Conservation (phyloP, 208 protist species). For the Vickermania ingenoplastis region DNA sequence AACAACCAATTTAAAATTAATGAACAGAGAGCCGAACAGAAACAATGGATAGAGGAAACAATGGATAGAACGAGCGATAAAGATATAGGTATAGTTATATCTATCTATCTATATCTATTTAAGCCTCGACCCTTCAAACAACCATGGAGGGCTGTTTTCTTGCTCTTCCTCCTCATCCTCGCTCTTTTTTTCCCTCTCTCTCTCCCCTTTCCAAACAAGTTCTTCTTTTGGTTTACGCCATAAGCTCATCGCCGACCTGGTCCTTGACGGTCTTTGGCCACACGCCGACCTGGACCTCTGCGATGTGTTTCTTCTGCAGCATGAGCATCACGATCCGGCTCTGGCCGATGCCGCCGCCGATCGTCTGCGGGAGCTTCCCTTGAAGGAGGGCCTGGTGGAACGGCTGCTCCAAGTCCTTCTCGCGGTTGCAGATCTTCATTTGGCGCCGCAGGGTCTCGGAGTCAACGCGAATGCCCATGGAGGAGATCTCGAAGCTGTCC, state of each 20-base stretch:
- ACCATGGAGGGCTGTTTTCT: no score
- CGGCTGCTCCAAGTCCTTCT: slow-evolving; percentile 38
- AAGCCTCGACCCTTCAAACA: no score
- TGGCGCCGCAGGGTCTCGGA: slow-evolving; percentile 62
- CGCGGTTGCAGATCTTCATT: slow-evolving; percentile 53
- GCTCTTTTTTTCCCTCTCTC: background rate
- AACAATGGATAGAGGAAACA: no score
- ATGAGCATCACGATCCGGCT: slow-evolving; percentile 84
- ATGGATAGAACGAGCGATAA: no score
- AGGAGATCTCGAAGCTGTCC: slow-evolving; percentile 79
- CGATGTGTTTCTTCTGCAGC: slow-evolving; percentile 86
- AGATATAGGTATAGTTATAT: no score
- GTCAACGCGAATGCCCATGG: slow-evolving; percentile 90
- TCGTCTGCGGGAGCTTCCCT: slow-evolving; percentile 71
- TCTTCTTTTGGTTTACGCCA: no score
- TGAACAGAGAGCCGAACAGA: no score
- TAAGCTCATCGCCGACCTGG: slow-evolving; percentile 9
- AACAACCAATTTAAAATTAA: no score
- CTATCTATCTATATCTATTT: no score
- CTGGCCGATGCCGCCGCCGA: slow-evolving; percentile 84
- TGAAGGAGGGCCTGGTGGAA: slow-evolving; percentile 79
- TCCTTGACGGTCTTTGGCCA: slow-evolving; percentile 45
- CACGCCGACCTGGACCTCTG: slow-evolving; percentile 85
- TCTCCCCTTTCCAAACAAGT: no score
- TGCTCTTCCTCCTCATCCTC: background rate